These are phyloP conservation scores for Debaryomyces psychrophilus DNA, from an alignment of 1,139 yeast species.

Conservation along the genomic window DNA sequence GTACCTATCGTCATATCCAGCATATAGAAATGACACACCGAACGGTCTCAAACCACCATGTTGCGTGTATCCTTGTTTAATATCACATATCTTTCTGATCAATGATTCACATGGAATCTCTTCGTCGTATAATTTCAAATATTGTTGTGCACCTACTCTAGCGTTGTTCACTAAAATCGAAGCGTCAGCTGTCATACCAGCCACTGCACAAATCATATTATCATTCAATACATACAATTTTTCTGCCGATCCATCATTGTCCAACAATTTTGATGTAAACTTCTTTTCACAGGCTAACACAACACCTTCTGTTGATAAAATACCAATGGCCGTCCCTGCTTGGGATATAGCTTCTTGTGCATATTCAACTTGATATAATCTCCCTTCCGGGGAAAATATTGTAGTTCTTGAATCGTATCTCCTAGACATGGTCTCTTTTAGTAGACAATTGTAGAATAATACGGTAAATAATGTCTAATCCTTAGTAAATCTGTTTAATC, in stretches of 20 bases:
- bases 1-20: constrained; percentile 90
- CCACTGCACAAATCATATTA: constrained; percentile 90
- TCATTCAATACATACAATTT: constrained; percentile 84
- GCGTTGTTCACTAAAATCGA: constrained; percentile 87
- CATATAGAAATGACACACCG: constrained; percentile 95
- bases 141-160: constrained; percentile 81
- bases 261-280: constrained; percentile 87
- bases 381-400: constrained; percentile 97
- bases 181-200: constrained; percentile 98
- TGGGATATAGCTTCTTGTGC: constrained; percentile 97
- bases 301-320: constrained; percentile 88
- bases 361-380: constrained; percentile 93
- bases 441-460: constrained; percentile 2
- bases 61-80: constrained; percentile 97
- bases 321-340: constrained; percentile 98
- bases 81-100: constrained; percentile 87
- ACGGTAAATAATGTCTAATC: neutral
- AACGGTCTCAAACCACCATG: constrained; percentile 98
- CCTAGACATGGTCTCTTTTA: constrained; percentile 41
- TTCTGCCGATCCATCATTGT: constrained; percentile 92
- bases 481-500: neutral
- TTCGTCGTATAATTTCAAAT: constrained; percentile 83
- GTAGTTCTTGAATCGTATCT: constrained; percentile 94
- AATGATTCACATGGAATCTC: constrained; percentile 90
- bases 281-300: constrained; percentile 96